A percentile compares a stretch with the other conserved stretches of the same genome.
These are phyloP conservation scores for Dentipellis sp. DNA, from an alignment of 768 basidiomycete genomes.

Conservation along the genomic window DNA sequence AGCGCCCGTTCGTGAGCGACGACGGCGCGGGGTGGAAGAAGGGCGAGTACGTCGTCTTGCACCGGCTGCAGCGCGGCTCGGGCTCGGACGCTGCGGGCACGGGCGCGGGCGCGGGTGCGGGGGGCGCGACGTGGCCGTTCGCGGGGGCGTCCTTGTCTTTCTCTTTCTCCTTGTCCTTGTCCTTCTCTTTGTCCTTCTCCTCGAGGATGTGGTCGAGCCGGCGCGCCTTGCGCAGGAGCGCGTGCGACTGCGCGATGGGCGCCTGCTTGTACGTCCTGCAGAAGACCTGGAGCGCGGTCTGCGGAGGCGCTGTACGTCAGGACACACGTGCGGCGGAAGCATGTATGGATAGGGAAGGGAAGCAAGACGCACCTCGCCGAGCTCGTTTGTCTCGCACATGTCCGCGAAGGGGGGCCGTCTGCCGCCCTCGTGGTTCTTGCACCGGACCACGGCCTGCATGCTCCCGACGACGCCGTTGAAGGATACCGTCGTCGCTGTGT, in stretches of 20 bases:
- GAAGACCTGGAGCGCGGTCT: conserved; percentile 91
- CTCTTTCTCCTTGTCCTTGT: too few species aligned
- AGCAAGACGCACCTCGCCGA: conserved; percentile 56
- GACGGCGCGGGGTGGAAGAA: conserved; percentile 48
- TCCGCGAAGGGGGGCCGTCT: conserved; percentile 61
- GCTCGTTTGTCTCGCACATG: conserved; percentile 78
- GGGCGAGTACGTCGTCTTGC: conserved; percentile 65
- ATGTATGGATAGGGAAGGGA: not conserved
- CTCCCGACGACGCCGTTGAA: conserved; percentile 50
- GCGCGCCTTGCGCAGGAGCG: conserved; percentile 80
- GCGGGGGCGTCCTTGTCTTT: conserved; percentile 12
- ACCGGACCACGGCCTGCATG: conserved; percentile 13
- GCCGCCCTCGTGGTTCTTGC: conserved; percentile 13
- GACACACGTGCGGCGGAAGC: not conserved
- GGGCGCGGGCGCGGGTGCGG: not conserved
- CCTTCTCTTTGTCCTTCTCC: conserved; percentile 10
- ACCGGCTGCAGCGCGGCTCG: conserved; percentile 43
- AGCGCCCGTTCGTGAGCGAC: conserved; percentile 17
- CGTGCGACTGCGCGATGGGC: conserved; percentile 62
- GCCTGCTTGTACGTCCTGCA: conserved; percentile 80
- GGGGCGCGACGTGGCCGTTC: conserved; percentile 9
- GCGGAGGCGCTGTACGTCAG: not conserved
- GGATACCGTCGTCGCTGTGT: conserved; percentile 51
- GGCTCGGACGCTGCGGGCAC: not conserved
- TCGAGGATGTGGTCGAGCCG: conserved; percentile 70